Base-by-base conservation (phyloP, 768 basidiomycete species). In the Lactarius evosmus region DNA sequence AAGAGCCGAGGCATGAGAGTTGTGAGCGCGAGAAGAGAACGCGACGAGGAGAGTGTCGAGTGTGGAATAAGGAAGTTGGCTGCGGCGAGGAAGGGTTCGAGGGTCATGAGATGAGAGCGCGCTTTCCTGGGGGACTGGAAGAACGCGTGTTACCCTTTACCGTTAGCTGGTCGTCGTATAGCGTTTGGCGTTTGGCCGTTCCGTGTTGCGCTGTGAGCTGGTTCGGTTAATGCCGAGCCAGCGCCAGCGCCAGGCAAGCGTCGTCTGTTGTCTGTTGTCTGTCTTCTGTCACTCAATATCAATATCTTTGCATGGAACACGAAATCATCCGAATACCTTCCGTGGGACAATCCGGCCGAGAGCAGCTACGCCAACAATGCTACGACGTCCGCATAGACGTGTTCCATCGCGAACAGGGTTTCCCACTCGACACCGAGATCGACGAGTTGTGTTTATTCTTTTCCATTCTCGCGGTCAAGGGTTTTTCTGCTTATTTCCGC, bases 361-460 rank as follows among this genome's bases (percentile, higher is more conserved):
- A 78, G 58, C 72, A 73, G 63, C 82, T 90, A 62, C 76, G 81
- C 11, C 79, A 87, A 70, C 83, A 89, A 70, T 93, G 90, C 75
- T 82, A 83, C 75, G 76, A 81, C 69, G 78, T 92, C 58, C 75
- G 84, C 64, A 79, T 84, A 61, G 75, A 76, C 36, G 85, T 89
- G 61, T 89, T 88, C 72, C 78, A 82, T 68, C 74, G 75, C 69
- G 86, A 89, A 73, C 88, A 91, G 75, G 78, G 78, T 44, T 94
- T 93, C 70, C 80, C 89, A 51, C 75, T 88, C 25, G 89, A 91
- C 56, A 79, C 78, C 8, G 92, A 95, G 74, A 78, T 88, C 68
- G 92, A 94, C 75, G 80, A 83, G 91, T 89, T 62, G 60, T 67
- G 76, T 74, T 76, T 75, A 58, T 56, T 53, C 25, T 67, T 34